These are phyloP conservation scores for Leccinum barrowsii DNA, from an alignment of 768 basidiomycete species.

Conservation along the genomic window DNA sequence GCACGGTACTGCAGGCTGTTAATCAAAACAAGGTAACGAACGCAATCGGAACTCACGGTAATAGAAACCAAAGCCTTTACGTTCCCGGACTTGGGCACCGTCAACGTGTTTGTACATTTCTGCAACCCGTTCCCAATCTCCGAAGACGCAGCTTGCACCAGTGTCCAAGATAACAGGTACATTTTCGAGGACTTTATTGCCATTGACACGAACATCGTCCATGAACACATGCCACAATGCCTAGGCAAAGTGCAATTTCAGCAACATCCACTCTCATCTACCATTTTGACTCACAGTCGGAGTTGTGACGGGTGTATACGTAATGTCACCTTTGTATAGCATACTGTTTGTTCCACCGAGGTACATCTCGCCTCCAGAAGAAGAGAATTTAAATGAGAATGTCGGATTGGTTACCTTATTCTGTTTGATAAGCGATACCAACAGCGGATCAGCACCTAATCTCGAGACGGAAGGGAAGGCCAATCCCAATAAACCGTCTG, in stretches of 20 bases:
- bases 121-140: not conserved
- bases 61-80: not conserved
- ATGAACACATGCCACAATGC: not conserved
- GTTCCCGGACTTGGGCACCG: not conserved
- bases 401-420: not conserved
- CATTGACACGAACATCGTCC: not conserved
- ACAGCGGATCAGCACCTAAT: not conserved
- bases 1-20: not conserved
- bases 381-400: not conserved
- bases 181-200: not conserved
- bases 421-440: not conserved
- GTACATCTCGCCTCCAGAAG: not conserved
- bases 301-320: not conserved
- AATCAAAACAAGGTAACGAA: not conserved
- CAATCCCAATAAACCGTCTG: not conserved
- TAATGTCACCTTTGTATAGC: not conserved
- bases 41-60: not conserved
- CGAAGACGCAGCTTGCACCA: not conserved
- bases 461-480: not conserved
- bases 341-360: not conserved
- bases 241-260: not conserved
- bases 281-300: not conserved
- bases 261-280: not conserved
- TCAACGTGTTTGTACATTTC: not conserved
- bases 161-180: not conserved